Base-by-base conservation (phyloP, 768 basidiomycete genomes). In the Harrya chromipes region DNA sequence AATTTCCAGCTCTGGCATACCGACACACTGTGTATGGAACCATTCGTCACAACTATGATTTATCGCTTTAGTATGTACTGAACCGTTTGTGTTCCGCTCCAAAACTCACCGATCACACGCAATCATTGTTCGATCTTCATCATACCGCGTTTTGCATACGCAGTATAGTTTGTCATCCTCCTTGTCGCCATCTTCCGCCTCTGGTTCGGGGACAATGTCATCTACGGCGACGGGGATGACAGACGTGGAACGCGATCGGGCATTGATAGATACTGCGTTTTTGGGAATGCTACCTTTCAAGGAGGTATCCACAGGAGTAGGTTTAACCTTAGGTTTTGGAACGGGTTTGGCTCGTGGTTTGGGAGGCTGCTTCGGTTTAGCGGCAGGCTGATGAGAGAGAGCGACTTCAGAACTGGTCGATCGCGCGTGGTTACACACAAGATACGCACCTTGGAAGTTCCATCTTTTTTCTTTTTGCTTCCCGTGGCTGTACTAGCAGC, bases 101-200 rank as follows among this genome's bases (percentile, higher is more conserved):
- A 31, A 39, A 34, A 67, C 87, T 46, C 57, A 91, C 90, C 83
- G 79, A 72, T 95, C 93, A 63, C 93, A 95, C 23, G 90, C 93
- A 65, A 95, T 93, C 93, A 95, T 95, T 53, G 86, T 78, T 44
- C 80, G 75, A 62, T 91, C 89, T 64, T 92, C 87, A 55, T 95
- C 88, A 56, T 95, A 94, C 56, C 74, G 79, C 19, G 86, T 89
- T 69, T 88, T 82, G 73, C 93, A 97, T 13, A 95, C 73, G 60
- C 93, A 95, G 60, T 95, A 95, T 43, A 93, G 67, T 66, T 86
- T 84, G n/a, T 71, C 74, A 13, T 73, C 65, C 46, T 73, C 72
- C 29, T 63, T 71, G 23, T 69, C 68, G 23, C 60, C 64, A 5
- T 70, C 68, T 29, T 82, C 82, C 36, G 70, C 72, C 5, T 78